Conservation (phyloP, 805 yeast species). For the Starmerella cellae region DNA sequence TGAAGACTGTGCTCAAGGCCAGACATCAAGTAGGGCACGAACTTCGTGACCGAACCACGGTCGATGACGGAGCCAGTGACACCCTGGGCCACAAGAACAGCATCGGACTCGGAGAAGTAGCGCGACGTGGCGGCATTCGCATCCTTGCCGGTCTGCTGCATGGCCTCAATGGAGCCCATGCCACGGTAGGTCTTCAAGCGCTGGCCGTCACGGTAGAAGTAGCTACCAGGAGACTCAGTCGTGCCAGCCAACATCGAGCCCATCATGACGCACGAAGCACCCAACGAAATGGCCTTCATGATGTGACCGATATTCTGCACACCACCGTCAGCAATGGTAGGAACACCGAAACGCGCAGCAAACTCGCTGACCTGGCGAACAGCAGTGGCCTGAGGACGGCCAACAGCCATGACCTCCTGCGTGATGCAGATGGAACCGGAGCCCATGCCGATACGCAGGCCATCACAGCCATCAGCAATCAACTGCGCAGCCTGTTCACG, state of each 20-base stretch:
- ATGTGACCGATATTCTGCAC: constrained; percentile 97
- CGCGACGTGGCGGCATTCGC: constrained; percentile 98
- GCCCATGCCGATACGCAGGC: constrained; percentile 98
- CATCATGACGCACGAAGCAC: constrained; percentile 98
- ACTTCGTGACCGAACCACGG: constrained; percentile 89
- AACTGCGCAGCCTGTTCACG: constrained; percentile 97
- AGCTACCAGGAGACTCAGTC: constrained; percentile 94
- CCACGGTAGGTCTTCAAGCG: constrained; percentile 96
- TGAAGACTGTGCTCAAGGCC: constrained; percentile 98
- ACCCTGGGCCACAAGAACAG: constrained; percentile 97
- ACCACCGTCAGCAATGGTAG: constrained; percentile 99
- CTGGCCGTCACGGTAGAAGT: constrained; percentile 95
- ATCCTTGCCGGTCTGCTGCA: constrained; percentile 75
- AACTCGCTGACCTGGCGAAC: constrained; percentile 89
- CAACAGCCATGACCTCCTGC: constrained; percentile 99
- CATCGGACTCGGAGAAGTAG: constrained; percentile 91
- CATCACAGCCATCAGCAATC: constrained; percentile 94
- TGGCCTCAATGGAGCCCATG: constrained; percentile 98
- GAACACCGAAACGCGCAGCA: constrained; percentile 91
- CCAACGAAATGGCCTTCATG: constrained; percentile 89
- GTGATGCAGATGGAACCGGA: constrained; percentile 98
- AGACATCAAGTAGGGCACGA: constrained; percentile 81
- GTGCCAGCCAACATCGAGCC: constrained; percentile 99
- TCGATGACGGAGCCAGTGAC: constrained; percentile 94
- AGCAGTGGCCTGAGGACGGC: constrained; percentile 99